phyloP scores from a whole-genome alignment of 1,284 basidiomycete genomes.

The Pyrrhoderma lamaoense region DNA sequence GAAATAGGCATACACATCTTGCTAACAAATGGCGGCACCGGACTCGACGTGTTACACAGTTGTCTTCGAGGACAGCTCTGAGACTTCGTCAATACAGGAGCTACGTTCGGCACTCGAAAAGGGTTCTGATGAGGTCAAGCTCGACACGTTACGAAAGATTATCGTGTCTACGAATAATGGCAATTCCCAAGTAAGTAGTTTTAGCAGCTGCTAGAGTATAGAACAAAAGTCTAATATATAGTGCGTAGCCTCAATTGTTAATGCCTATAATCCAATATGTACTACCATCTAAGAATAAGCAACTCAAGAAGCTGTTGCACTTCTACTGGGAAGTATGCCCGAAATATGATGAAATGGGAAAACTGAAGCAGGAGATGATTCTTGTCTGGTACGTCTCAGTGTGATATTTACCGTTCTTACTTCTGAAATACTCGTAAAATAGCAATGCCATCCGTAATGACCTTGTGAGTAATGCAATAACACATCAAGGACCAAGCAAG shows the following conservation, averaged over 20 bases:
- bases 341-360: constrained; percentile 95
- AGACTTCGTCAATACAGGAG: constrained; percentile 77
- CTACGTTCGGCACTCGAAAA: constrained; percentile 87
- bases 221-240: constrained; percentile 9
- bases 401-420: not conserved
- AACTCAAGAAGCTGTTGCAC: constrained; percentile 96
- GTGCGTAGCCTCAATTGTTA: constrained; percentile 85
- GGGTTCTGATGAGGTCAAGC: constrained; percentile 95
- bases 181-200: constrained; percentile 61
- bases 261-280: constrained; percentile 99
- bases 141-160: constrained; percentile 95
- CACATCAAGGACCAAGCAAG: not conserved
- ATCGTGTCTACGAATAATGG: constrained; percentile 96
- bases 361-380: constrained; percentile 99
- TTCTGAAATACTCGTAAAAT: not conserved
- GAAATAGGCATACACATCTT: not conserved
- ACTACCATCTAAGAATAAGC: constrained; percentile 92
- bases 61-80: constrained; percentile 71
- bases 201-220: not conserved
- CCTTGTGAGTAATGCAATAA: constrained; percentile 9
- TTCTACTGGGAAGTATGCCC: constrained; percentile 99
- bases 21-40: constrained; percentile 23
- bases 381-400: constrained; percentile 78
- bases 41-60: constrained; percentile 79
- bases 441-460: constrained; percentile 18